phyloP scores from a whole-genome alignment of 2,329 filamentous ascomycete genomes.

The Claviceps capensis region DNA sequence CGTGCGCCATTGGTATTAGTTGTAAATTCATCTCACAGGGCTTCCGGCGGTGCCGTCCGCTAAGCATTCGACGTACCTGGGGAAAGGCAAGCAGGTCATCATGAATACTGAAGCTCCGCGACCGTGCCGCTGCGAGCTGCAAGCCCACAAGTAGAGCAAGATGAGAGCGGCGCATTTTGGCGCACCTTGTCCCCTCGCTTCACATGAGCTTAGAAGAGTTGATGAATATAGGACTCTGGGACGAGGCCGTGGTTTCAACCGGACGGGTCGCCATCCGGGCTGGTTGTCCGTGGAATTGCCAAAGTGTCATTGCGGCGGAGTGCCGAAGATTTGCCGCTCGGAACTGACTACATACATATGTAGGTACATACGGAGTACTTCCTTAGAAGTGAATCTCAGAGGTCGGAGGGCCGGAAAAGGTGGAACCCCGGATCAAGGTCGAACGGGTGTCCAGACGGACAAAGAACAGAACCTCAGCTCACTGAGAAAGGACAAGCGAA shows the following conservation, averaged over 20 bases:
- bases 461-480: too few species aligned
- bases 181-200: conserved; percentile 10
- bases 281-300: background rate
- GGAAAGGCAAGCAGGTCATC: conserved; percentile 81
- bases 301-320: conserved; percentile 5
- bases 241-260: background rate
- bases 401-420: too few species aligned
- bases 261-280: background rate
- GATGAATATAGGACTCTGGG: background rate
- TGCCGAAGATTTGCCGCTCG: conserved; percentile 10
- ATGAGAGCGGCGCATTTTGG: conserved; percentile 37
- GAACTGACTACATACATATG: too few species aligned
- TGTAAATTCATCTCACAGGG: background rate
- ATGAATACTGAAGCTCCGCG: conserved; percentile 63
- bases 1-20: background rate
- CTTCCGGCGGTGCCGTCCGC: background rate
- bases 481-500: too few species aligned
- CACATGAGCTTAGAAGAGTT: conserved; percentile 15
- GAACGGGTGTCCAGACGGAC: too few species aligned
- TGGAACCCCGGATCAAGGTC: too few species aligned
- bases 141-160: conserved; percentile 29
- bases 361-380: too few species aligned
- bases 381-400: too few species aligned
- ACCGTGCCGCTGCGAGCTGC: conserved; percentile 33
- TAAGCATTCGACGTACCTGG: conserved; percentile 45